Conservation (phyloP, 1,284 basidiomycete species). For the Microstroma glucosiphilum region DNA sequence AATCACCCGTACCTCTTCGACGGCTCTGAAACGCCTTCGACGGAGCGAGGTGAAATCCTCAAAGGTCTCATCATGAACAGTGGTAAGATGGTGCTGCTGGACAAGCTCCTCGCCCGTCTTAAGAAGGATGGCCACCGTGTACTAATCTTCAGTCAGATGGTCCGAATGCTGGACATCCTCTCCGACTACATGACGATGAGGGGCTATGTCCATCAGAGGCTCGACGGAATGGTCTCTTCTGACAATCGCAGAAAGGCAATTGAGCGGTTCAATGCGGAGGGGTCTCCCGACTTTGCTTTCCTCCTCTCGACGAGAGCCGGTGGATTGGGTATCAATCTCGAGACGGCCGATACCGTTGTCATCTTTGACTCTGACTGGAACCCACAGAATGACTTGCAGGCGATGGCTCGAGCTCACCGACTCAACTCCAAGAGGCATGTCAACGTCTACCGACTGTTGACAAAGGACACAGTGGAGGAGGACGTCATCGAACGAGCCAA, state of each 20-base stretch:
- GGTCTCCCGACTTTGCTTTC: conserved; percentile 61
- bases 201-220: conserved; percentile 73
- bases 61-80: conserved; percentile 54
- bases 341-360: conserved; percentile 96
- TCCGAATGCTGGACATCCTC: conserved; percentile 95
- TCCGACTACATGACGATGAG: conserved; percentile 90
- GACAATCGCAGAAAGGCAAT: conserved; percentile 78
- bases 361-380: conserved; percentile 88
- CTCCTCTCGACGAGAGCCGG: conserved; percentile 47
- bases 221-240: conserved; percentile 70
- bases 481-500: conserved; percentile 95
- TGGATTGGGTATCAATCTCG: conserved; percentile 50
- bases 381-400: conserved; percentile 96
- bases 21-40: conserved; percentile 75
- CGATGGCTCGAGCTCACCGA: conserved; percentile 82
- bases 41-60: conserved; percentile 67
- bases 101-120: conserved; percentile 53
- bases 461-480: conserved; percentile 98
- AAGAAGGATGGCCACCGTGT: conserved; percentile 55
- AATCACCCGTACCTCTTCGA: conserved; percentile 98
- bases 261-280: conserved; percentile 69
- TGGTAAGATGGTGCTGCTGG: conserved; percentile 55
- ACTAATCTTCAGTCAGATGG: conserved; percentile 81
- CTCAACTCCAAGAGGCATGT: conserved; percentile 75
- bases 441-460: conserved; percentile 92